A percentile compares a stretch with the other conserved stretches of the same genome.
phyloP scores from a whole-genome alignment of 2,329 filamentous ascomycete species.

The Fusarium nisikadoi region DNA sequence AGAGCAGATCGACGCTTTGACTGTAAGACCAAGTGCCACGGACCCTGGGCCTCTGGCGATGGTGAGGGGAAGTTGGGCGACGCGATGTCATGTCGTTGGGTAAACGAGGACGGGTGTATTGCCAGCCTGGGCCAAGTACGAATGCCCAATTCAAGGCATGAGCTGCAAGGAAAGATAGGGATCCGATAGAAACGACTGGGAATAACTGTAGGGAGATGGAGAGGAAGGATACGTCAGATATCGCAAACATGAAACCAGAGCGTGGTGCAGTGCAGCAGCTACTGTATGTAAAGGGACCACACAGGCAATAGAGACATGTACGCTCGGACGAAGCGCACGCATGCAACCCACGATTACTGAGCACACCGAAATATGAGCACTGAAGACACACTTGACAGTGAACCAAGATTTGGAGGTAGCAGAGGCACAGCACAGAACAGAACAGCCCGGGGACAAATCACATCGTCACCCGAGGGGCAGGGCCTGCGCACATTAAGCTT shows the following conservation, averaged over 20 bases:
- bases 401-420: not conserved
- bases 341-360: not conserved
- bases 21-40: not conserved
- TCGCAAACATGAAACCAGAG: not conserved
- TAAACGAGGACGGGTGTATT: slow-evolving; percentile 2
- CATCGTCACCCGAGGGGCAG: slow-evolving; percentile 1
- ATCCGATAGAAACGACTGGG: not conserved
- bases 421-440: not conserved
- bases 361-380: not conserved
- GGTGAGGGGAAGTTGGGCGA: not conserved
- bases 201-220: not conserved
- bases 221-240: not conserved
- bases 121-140: not conserved
- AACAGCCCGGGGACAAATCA: not conserved
- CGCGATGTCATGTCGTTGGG: not conserved
- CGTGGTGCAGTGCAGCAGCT: not conserved
- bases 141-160: not conserved
- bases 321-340: not conserved
- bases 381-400: not conserved
- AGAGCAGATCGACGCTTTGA: slow-evolving; percentile 33
- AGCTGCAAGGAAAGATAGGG: not conserved
- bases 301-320: slow-evolving; percentile 1
- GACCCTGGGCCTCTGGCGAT: not conserved
- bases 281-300: not conserved
- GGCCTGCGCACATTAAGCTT: not conserved